Percentiles rank a stretch among this genome's conserved stretches.
Conservation (phyloP, 192 early-diverging fungal species). For the Lunasporangiospora selenospora region DNA sequence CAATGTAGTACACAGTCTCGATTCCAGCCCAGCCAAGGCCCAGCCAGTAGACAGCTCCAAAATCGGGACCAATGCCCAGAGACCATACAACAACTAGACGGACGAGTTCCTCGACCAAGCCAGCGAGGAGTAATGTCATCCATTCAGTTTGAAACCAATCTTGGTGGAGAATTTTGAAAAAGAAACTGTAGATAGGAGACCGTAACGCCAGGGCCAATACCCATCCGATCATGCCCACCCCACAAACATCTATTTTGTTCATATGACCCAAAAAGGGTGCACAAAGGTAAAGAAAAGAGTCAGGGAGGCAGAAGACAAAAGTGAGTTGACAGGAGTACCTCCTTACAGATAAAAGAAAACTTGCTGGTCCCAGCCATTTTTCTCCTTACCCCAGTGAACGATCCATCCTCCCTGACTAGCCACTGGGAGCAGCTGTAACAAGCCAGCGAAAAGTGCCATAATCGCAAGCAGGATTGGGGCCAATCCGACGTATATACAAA, state of each 20-base stretch:
- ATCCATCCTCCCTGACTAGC: conserved; percentile 3
- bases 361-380: no score
- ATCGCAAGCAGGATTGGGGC: conserved; percentile 24
- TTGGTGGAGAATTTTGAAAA: conserved; percentile 16
- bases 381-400: conserved; percentile 28
- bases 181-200: conserved; percentile 34
- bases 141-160: conserved; percentile 12
- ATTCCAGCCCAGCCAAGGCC: conserved; percentile 49
- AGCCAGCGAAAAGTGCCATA: conserved; percentile 16
- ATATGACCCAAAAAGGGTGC: not conserved
- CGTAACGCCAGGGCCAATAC: conserved; percentile 20
- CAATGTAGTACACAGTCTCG: conserved; percentile 49
- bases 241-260: conserved; percentile 17
- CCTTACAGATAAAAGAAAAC: no score
- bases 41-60: conserved; percentile 48
- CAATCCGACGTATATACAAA: conserved; percentile 33
- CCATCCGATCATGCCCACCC: conserved; percentile 44
- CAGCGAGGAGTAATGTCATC: conserved; percentile 32
- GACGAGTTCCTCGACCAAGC: conserved; percentile 27
- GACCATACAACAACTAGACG: conserved; percentile 8
- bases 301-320: not conserved
- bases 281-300: not conserved
- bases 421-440: conserved; percentile 18
- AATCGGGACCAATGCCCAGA: conserved; percentile 7
- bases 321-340: not conserved